These are phyloP conservation scores for Prillingera fragicola DNA, from an alignment of 1,284 basidiomycete species.

Conservation along the genomic window DNA sequence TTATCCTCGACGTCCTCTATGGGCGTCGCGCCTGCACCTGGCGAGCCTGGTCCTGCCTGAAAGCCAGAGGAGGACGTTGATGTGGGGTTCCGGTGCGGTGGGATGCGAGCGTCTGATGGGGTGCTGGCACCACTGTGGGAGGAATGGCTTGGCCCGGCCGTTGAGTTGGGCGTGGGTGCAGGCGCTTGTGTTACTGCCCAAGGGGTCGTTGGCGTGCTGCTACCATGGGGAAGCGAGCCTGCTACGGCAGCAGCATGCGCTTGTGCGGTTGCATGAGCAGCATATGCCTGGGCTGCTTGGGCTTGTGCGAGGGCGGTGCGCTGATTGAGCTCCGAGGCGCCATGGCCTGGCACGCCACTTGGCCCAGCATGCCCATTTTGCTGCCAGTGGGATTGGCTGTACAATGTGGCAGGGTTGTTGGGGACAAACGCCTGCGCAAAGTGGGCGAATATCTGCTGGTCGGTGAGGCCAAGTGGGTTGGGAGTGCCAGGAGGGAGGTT, in stretches of 20 bases:
- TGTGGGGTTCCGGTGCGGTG: too few species aligned
- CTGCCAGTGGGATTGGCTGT: not conserved
- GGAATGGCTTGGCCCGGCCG: too few species aligned
- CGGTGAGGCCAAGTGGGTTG: not conserved
- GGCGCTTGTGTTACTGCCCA: too few species aligned
- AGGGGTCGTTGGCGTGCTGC: too few species aligned
- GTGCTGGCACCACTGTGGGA: too few species aligned
- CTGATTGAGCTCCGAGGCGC: not conserved
- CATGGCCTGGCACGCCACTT: not conserved
- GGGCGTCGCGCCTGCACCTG: not conserved
- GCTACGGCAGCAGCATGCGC: too few species aligned
- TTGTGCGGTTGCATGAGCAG: too few species aligned
- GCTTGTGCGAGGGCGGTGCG: not conserved
- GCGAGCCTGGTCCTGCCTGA: not conserved
- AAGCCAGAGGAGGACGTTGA: too few species aligned
- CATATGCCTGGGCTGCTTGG: too few species aligned
- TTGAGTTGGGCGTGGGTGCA: too few species aligned
- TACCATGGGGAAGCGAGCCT: too few species aligned
- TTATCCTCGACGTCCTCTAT: conserved; percentile 29
- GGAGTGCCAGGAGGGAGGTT: not conserved
- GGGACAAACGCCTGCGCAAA: conserved; percentile 3
- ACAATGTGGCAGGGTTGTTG: not conserved
- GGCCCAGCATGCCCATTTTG: not conserved
- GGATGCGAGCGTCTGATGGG: too few species aligned
- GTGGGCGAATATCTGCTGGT: conserved; percentile 7